phyloP scores from a whole-genome alignment of 2,329 filamentous ascomycete genomes.

The Achaetomium macrosporum region DNA sequence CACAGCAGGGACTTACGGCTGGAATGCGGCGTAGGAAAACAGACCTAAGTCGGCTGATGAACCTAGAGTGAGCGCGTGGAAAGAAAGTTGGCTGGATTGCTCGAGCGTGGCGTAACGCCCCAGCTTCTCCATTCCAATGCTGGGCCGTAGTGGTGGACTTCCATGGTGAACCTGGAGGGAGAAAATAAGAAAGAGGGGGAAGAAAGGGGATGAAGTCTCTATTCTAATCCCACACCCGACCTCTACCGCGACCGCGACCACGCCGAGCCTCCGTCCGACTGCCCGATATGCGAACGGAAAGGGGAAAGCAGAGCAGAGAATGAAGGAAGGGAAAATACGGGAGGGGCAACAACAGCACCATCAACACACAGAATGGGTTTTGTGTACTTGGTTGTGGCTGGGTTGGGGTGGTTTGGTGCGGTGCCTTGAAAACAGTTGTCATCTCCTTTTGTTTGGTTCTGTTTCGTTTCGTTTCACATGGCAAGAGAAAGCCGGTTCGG shows the following conservation, averaged over 20 bases:
- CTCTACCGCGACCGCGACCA: too few relatives aligned
- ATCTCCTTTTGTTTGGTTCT: constrained; percentile 1
- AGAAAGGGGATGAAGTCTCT: too few relatives aligned
- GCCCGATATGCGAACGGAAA: too few relatives aligned
- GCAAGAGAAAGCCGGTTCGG: background rate
- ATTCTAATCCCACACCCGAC: too few relatives aligned
- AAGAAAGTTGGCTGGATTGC: too few relatives aligned
- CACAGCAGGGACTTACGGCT: constrained; percentile 44
- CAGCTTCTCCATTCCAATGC: too few relatives aligned
- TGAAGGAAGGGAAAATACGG: background rate
- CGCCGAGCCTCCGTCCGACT: too few relatives aligned
- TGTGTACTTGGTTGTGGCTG: background rate
- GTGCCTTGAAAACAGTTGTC: background rate
- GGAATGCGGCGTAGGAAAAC: constrained; percentile 42
- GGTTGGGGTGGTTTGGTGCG: background rate
- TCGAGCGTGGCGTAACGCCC: too few relatives aligned
- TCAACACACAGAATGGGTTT: background rate
- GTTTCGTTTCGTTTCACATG: constrained; percentile 9
- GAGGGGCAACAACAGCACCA: background rate
- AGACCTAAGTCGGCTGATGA: background rate
- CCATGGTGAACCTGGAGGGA: too few relatives aligned
- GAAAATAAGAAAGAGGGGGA: too few relatives aligned
- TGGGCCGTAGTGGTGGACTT: too few relatives aligned
- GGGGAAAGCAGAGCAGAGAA: background rate
- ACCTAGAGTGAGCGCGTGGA: too few relatives aligned